Evolutionary conservation across 257 asterid species (phyloP), one percentile per base, ranked within the genome.

Genomic region (Coffea canephora): DNA sequence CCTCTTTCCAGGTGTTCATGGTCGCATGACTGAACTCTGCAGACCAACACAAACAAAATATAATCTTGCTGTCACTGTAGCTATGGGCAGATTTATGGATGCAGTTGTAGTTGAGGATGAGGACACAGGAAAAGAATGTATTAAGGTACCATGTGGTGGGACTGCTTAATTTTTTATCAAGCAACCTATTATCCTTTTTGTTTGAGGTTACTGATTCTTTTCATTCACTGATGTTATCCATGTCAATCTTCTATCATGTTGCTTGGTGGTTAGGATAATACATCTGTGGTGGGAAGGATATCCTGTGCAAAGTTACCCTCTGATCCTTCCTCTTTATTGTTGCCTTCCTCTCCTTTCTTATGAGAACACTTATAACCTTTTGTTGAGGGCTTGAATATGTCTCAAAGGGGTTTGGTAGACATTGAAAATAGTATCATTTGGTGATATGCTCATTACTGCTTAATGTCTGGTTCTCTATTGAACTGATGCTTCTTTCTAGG

Each of bases 11-110:
- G 98, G 99, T 25, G 99, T 96, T 83, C 98, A 87, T 88, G 99
- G 99, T 83, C 97, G 98, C 80, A 94, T 96, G 98, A 92, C 97
- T 75, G 99, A 96, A 76, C 98, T 96, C 82, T 96, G 98, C 83
- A 84, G 97, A 89, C 97, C 99, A 79, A 94, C 94, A 81, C 97
- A 96, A 79, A 91, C 89, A 83, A 96, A 94, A 85, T 96, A 94
- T 83, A 92, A 92, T 82, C 97, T 96, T 86, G 99, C 97, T 77
- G 98, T 96, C 85, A 96, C 99, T 84, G 97, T 96, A 88, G 99
- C 99, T 72, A 96, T 96, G 99, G 99, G 99, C 72, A 92, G 91
- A 89, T 94, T 92, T 87, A 96, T 96, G 99, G 99, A 96, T 84
- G 99, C 99, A 65, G 97, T 96, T 25, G 98, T 96, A 36, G 98